Percentiles rank a stretch among this genome's conserved stretches.
Evolutionary conservation across 768 basidiomycete genomes (phyloP).

Genomic region (Rhodosporidiobolus odoratus): DNA sequence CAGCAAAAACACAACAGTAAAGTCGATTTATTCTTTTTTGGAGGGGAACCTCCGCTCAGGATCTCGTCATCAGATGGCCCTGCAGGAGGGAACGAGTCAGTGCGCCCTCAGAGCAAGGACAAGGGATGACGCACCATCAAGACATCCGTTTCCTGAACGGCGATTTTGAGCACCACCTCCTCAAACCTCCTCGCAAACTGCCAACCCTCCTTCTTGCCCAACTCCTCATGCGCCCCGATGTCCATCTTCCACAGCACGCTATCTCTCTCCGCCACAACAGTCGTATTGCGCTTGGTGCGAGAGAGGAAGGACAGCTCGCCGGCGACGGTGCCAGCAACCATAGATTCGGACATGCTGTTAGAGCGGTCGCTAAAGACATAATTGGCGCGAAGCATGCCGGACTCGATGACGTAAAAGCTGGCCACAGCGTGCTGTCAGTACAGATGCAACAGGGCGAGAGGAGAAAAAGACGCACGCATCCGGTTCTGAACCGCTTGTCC

Average conservation of each 20-base stretch:
- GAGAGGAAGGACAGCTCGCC: constrained; percentile 85
- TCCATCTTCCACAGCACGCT: constrained; percentile 77
- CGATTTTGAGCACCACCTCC: constrained; percentile 32
- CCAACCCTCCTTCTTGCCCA: constrained; percentile 49
- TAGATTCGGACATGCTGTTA: constrained; percentile 34
- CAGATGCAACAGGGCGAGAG: too few species aligned
- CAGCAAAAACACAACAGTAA: too few species aligned
- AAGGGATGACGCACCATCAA: constrained; percentile 17
- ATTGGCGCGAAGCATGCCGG: constrained; percentile 73
- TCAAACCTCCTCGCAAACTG: constrained; percentile 30
- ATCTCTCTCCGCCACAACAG: constrained; percentile 71
- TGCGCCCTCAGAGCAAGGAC: too few species aligned
- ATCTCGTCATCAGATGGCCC: constrained; percentile 22
- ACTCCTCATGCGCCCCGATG: constrained; percentile 53
- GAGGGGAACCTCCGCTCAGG: too few species aligned
- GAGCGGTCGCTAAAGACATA: constrained; percentile 68
- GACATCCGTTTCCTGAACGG: constrained; percentile 31
- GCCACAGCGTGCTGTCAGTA: neutral
- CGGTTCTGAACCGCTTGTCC: constrained; percentile 67
- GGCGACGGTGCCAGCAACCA: constrained; percentile 65
- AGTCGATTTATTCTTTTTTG: too few species aligned
- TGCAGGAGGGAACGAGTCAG: neutral
- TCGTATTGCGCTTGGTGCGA: constrained; percentile 72
- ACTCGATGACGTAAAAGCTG: constrained; percentile 75
- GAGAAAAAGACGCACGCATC: constrained; percentile 47